Evolutionary conservation across 208 protist species (phyloP).

Genomic region (Crithidia expoeki): DNA sequence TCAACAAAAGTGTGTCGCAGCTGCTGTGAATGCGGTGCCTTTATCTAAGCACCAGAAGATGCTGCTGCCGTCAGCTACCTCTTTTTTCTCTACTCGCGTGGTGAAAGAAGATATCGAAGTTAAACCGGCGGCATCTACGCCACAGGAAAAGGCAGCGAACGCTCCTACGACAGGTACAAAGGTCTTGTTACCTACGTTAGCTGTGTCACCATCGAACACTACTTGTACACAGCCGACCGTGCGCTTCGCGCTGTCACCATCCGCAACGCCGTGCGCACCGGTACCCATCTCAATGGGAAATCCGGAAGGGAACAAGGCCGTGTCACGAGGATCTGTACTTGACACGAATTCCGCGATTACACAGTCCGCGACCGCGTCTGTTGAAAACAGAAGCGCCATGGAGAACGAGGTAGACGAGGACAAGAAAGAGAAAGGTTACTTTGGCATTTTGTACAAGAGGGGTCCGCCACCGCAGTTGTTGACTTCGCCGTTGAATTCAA

Average conservation of each 20-base stretch:
- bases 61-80: too few species aligned
- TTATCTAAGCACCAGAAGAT: too few species aligned
- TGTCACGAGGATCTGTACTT: too few species aligned
- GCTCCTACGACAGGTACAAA: too few species aligned
- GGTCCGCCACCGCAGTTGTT: neutral
- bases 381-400: neutral
- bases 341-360: too few species aligned
- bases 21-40: too few species aligned
- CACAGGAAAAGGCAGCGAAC: neutral
- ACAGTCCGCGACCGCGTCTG: too few species aligned
- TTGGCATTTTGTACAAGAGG: slow-evolving; percentile 28
- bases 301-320: too few species aligned
- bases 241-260: neutral
- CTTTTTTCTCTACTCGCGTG: too few species aligned
- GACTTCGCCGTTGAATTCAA: neutral
- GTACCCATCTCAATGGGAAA: neutral
- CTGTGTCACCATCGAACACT: neutral
- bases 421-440: slow-evolving; percentile 23
- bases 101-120: too few species aligned
- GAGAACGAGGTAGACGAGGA: slow-evolving; percentile 9
- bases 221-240: neutral
- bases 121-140: neutral
- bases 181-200: neutral
- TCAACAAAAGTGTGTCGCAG: too few species aligned
- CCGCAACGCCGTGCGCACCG: neutral